A percentile compares a stretch with the other conserved stretches of the same genome.
Evolutionary conservation across 768 basidiomycete species (phyloP).

Genomic region (Lentinula lateritia): DNA sequence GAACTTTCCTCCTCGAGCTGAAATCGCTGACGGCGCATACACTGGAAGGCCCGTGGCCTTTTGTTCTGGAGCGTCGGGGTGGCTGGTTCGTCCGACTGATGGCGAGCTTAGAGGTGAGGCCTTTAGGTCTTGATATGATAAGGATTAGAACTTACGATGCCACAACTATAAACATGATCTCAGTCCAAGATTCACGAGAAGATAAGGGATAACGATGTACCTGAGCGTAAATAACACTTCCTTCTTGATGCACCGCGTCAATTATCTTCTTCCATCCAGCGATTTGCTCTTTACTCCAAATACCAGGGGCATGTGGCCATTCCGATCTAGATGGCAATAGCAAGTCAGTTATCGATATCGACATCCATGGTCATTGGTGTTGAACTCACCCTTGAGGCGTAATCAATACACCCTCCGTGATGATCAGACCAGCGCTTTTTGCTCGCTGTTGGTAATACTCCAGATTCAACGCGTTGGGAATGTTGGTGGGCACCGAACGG

Average conservation of each 20-base stretch:
- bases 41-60: conserved; percentile 20
- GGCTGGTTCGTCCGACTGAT: conserved; percentile 18
- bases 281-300: conserved; percentile 40
- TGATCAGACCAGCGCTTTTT: conserved; percentile 30
- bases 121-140: neutral
- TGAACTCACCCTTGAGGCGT: conserved; percentile 33
- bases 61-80: conserved; percentile 22
- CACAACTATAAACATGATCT: neutral
- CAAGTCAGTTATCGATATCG: neutral
- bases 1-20: conserved; percentile 23
- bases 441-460: conserved; percentile 39
- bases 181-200: neutral
- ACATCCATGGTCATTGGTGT: too few relatives aligned
- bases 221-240: conserved; percentile 40
- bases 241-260: conserved; percentile 40
- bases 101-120: neutral
- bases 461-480: conserved; percentile 31
- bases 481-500: conserved; percentile 27
- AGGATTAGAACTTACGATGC: conserved; percentile 4
- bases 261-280: conserved; percentile 40
- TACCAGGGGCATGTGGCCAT: conserved; percentile 40
- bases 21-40: conserved; percentile 20
- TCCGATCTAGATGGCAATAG: conserved; percentile 25
- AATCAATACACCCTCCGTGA: conserved; percentile 35
- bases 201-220: conserved; percentile 12